Evolutionary conservation across 116 monocot species (phyloP), one percentile per base, ranked within the genome.

Genomic region (Zostera marina): DNA sequence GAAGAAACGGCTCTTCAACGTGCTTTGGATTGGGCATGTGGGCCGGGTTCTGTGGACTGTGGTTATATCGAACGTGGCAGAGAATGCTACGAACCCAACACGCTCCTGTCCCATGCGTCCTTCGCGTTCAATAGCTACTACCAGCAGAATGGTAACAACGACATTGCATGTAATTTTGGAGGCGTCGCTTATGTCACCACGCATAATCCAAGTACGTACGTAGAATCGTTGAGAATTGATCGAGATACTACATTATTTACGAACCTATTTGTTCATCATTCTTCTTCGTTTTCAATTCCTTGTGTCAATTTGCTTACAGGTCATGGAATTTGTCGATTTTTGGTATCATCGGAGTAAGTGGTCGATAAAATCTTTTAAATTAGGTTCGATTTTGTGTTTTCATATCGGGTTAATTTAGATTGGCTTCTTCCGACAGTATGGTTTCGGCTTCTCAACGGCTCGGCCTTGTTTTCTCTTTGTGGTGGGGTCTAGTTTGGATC

Each of bases 71-170:
- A 71, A 59, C 48, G 65, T 4, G 82, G 70, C 1, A 72, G 73
- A 5, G 63, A 67, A 11, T 94, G 94, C 70, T 82, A 68, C 25
- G 58, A 79, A 52, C 94, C 94, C 5, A 63, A 84, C 70, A 80
- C 72, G 0, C 62, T 94, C 38, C 68, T 72, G 5, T 72, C 84
- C 3, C 94, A 94, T 40, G 94, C 94, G 24, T 94, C 94, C 42
- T 94, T 60, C 56, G 94, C 81, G 32, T 94, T 94, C 81, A 94
- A 94, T 54, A 85, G 63, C 69, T 94, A 82, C 70, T 94, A 94
- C 67, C 94, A 94, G 79, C 79, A 82, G 77, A 94, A 82, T 42
- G 94, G 94, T 53, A 84, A 88, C 71, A 73, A 72, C 41, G 88
- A 84, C 67, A 72, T 88, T 9, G 88, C 85, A n/a, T 94, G 94